Evolutionary conservation across 768 basidiomycete species (phyloP), one percentile per base, ranked within the genome.

Genomic region (Austroboletus festivus): DNA sequence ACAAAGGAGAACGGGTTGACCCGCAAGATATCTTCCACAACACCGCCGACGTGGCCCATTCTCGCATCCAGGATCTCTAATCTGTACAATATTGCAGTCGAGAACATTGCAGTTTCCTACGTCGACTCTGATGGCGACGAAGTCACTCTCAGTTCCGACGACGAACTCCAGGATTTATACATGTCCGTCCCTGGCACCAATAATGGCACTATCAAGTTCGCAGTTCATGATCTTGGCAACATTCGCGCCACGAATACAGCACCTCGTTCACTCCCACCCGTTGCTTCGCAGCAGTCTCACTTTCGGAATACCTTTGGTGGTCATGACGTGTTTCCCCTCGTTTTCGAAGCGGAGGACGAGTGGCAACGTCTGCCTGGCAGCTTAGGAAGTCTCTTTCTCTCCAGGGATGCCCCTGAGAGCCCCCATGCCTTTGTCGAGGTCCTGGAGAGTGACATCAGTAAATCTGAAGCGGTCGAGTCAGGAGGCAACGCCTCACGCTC

Each of bases 141-240:
- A 51, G 80, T 92, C 52, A 90, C 88, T 11, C 72, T 90, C 48
- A 86, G 80, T 65, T 80, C 88, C 4, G 74, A 88, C 46, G 82
- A 83, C 28, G 89, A 92, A 64, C 77, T 91, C n/a, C 75, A 77
- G 46, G 87, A 90, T 50, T 87, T 77, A 61, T 89, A 85, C 61
- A 58, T 61, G 23, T 68, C 70, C 7, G 57, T 69, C 49, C 48
- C 58, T 38, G 61, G 61, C 13, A 20, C 33, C 21, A 24, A n/a
- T 10, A 31, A 30, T 2, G 39, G 70, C 19, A 50, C 68, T 21
- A 69, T 84, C 67, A 86, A 80, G 66, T 79, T 92, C 56, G 68
- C 66, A 18, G 81, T 91, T 19, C 73, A 78, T 58, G 82, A 90
- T 69, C 66, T 90, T 18, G 48, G 65, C 50, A 51, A 54, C 46